Evolutionary conservation across 148 eudicot species (phyloP), one percentile per base, ranked within the genome.

Genomic region (Hydrangea macrophylla): DNA sequence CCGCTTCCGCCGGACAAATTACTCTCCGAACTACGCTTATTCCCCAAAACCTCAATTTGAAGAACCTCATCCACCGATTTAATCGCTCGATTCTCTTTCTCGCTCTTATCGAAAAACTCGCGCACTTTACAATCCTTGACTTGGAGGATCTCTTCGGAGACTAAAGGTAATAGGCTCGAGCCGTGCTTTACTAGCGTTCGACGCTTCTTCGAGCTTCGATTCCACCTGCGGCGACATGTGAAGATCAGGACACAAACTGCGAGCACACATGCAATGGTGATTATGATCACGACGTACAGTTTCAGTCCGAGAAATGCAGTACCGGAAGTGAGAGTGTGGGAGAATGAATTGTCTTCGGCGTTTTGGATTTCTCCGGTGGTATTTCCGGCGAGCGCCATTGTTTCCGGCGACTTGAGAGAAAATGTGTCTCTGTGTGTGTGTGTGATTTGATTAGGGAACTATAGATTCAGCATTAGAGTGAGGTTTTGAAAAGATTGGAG

Each of bases 91-190:
- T 26, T 60, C 40, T 28, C 58, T n/a, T n/a, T n/a, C n/a, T n/a
- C n/a, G n/a, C n/a, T n/a, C n/a, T n/a, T n/a, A n/a, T n/a, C n/a
- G n/a, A n/a, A n/a, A n/a, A n/a, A n/a, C n/a, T n/a, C n/a, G n/a
- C 3, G 5, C 31, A 6, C 68, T 62, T 61, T 78, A 87, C 31
- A 53, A 9, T 70, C 33, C 6, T 73, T 74, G 35, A 62, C 35
- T 25, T 56, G 75, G 28, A 15, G 17, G 44, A 61, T 62, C 58
- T 83, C 88, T n/a, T 73, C 65, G 65, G 70, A 56, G 32, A 90
- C 82, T 9, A 90, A 67, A 0, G 96, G 96, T 10, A 88, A 54
- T 42, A 65, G 56, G 10, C 95, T 84, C 0, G 92, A 84, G 57
- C 82, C 73, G 1, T 80, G 77, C 45, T 76, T 77, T 27, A 44